phyloP scores from a whole-genome alignment of 1,284 basidiomycete genomes.

The Vanrija sp. region DNA sequence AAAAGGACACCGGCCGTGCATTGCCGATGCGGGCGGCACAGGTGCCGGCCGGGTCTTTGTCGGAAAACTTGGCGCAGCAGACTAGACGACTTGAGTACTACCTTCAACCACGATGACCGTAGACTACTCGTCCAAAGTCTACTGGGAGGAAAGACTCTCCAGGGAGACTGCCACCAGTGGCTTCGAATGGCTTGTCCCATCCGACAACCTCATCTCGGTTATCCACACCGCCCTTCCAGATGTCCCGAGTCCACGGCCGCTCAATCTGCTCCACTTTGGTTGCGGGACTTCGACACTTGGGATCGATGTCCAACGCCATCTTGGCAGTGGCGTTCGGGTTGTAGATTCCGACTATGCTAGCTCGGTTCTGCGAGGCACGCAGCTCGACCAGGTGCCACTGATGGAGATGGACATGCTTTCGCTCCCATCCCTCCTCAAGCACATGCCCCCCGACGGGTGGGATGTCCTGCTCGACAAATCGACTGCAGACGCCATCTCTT shows the following conservation, averaged over 20 bases:
- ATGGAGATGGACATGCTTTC: slow-evolving; percentile 9
- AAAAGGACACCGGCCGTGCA: too few relatives aligned
- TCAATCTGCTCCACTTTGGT: slow-evolving; percentile 35
- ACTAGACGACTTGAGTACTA: too few relatives aligned
- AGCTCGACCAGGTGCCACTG: neutral
- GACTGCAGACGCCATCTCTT: slow-evolving; percentile 45
- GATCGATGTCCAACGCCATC: slow-evolving; percentile 6
- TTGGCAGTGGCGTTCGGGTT: slow-evolving; percentile 16
- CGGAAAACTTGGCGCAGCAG: neutral
- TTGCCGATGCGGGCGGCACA: neutral
- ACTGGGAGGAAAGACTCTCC: slow-evolving; percentile 37
- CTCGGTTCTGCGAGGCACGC: neutral
- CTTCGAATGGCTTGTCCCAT: slow-evolving; percentile 42
- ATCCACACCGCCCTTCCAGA: slow-evolving; percentile 5
- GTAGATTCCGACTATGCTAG: slow-evolving; percentile 37
- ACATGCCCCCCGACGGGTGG: slow-evolving; percentile 18
- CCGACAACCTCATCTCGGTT: slow-evolving; percentile 22
- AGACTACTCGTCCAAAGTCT: slow-evolving; percentile 38
- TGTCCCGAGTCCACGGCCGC: neutral
- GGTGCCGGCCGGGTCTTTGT: neutral
- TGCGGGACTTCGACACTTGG: slow-evolving; percentile 38
- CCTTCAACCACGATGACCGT: neutral
- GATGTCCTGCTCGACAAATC: slow-evolving; percentile 43
- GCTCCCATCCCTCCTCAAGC: neutral
- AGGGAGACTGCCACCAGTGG: slow-evolving; percentile 11